These are phyloP conservation scores for Exserohilum rostratum DNA, from an alignment of 2,329 filamentous ascomycete genomes.

Conservation along the genomic window DNA sequence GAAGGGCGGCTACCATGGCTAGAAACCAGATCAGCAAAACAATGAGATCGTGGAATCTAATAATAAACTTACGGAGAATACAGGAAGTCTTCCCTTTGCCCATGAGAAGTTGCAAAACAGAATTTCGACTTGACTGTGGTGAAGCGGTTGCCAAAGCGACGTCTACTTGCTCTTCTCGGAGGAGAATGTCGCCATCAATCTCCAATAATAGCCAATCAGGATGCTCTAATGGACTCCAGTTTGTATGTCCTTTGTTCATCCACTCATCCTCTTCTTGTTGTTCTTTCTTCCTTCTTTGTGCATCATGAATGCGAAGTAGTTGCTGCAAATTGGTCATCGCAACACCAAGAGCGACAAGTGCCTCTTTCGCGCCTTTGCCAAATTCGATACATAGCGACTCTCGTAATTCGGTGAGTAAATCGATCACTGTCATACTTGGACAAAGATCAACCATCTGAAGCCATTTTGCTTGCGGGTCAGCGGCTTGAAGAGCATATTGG, in stretches of 20 bases:
- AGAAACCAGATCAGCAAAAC: conserved; percentile 10
- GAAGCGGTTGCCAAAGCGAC: conserved; percentile 66
- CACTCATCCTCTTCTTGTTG: conserved; percentile 51
- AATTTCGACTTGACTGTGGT: conserved; percentile 60
- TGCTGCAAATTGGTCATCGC: conserved; percentile 55
- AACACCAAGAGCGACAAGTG: conserved; percentile 54
- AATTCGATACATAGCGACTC: conserved; percentile 41
- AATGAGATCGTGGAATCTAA: neutral
- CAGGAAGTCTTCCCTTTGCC: conserved; percentile 70
- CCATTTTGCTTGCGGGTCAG: conserved; percentile 49
- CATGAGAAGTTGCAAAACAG: conserved; percentile 71
- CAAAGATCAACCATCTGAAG: conserved; percentile 52
- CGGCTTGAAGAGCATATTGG: conserved; percentile 3
- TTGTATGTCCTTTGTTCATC: conserved; percentile 57
- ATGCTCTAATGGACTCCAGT: conserved; percentile 61
- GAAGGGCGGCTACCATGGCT: conserved; percentile 61
- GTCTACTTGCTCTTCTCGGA: conserved; percentile 66
- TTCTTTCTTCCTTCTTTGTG: conserved; percentile 23
- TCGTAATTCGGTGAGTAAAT: conserved; percentile 58
- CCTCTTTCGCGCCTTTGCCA: conserved; percentile 47
- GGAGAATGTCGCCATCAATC: conserved; percentile 67
- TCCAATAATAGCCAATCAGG: conserved; percentile 72
- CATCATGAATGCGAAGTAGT: conserved; percentile 52
- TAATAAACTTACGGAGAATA: conserved; percentile 52
- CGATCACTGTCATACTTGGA: conserved; percentile 53